Conservation (phyloP, 2,329 filamentous ascomycete genomes). For the Colletotrichum graminicola region DNA sequence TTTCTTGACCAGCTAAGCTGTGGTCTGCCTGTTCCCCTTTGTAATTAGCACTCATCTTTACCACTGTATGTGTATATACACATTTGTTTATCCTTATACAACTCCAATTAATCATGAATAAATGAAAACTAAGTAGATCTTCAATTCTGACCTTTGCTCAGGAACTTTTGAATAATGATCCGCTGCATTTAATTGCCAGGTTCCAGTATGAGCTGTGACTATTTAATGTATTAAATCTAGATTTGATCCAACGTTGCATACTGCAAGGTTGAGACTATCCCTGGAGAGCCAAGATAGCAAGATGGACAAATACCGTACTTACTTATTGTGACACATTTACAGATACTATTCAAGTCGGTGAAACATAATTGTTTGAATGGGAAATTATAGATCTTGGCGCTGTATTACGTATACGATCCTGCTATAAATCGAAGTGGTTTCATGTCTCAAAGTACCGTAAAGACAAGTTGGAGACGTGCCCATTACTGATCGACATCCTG, state of each 20-base stretch:
- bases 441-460: neutral
- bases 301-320: neutral
- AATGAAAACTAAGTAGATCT: no score
- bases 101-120: no score
- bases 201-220: neutral
- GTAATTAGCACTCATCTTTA: no score
- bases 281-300: neutral
- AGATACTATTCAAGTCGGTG: no score
- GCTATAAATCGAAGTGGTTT: neutral
- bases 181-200: rapidly evolving
- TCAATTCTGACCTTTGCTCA: neutral
- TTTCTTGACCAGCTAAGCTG: no score
- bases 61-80: no score
- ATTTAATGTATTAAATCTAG: neutral
- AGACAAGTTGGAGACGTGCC: neutral
- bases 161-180: rapidly evolving
- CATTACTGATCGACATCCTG: neutral
- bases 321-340: neutral
- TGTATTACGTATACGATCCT: neutral
- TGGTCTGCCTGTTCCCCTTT: no score
- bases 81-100: no score
- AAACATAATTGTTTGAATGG: neutral
- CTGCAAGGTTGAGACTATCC: neutral
- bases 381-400: neutral
- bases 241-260: neutral